Conservation (phyloP, 1,139 yeast species). For the Diutina scorzettiae region DNA sequence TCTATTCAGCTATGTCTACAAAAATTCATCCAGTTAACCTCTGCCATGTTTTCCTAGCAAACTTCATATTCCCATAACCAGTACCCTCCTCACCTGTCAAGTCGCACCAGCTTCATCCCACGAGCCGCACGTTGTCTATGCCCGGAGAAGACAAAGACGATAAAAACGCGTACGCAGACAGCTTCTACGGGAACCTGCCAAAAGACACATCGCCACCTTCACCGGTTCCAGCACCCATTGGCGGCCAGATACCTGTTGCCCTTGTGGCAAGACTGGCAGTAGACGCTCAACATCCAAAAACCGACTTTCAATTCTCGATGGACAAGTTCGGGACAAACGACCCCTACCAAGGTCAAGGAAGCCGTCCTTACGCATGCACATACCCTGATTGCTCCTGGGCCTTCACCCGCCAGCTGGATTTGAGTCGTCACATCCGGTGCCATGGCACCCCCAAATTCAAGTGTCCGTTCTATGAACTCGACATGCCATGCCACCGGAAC, state of each 20-base stretch:
- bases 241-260: neutral
- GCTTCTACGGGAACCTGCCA: too few species aligned
- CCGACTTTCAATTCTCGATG: neutral
- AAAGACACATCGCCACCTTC: neutral
- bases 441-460: slow-evolving; percentile 54
- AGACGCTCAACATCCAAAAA: neutral
- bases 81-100: too few species aligned
- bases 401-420: slow-evolving; percentile 54
- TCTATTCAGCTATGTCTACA: too few species aligned
- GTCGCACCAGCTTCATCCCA: too few species aligned
- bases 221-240: neutral
- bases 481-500: slow-evolving; percentile 59
- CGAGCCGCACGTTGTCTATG: too few species aligned
- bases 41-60: too few species aligned
- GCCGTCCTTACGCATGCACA: slow-evolving; percentile 38
- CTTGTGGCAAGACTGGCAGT: neutral
- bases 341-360: neutral
- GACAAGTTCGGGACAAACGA: neutral
- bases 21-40: too few species aligned
- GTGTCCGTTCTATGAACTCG: slow-evolving; percentile 61
- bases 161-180: too few species aligned
- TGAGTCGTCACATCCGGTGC: slow-evolving; percentile 51
- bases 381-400: slow-evolving; percentile 52
- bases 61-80: too few species aligned
- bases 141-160: too few species aligned